Base-by-base conservation (phyloP, 2,329 filamentous ascomycete genomes). In the Claviceps quebecensis region DNA sequence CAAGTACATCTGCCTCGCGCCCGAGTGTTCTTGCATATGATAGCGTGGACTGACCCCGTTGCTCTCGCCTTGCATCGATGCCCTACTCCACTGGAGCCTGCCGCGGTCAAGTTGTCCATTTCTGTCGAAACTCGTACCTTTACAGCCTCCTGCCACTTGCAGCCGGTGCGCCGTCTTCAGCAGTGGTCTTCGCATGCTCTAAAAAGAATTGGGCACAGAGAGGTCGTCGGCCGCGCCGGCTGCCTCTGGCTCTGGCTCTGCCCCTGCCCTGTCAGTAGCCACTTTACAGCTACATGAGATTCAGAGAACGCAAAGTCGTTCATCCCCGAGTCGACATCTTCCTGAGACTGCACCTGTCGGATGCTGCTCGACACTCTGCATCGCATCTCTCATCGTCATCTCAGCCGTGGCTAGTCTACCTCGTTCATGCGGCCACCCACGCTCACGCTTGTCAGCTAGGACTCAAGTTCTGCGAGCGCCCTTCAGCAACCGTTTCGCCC, bases 341-440 rank as follows among this genome's bases (percentile, higher is more conserved):
- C 37, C 29, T 22, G 17, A 36, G n/a, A 19, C 17, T 38, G 40
- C 39, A 17, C 7, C 8, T 19, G 19, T 39, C 26, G 14, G 34
- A 22, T 29, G 22, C 16, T 43, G 44, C 45, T 45, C 36, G 3
- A 16, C 22, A 41, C 5, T 43, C 48, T 44, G 45, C 39, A 36
- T 36, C 13, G 44, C 34, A 47, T 41, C 16, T 53, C 37, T 47
- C 40, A 44, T 47, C 48, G 45, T 47, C n/a, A 40, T 40, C 19
- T 37, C 38, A 29, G 29, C 47, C 36, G 45, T 29, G n/a, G 48
- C 44, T 26, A 44, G 8, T 47, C 19, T 29, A 9, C 50, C 13
- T 34, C 45, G 23, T 36, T 16, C 45, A 46, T 29, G 29, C 39
- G 48, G 45, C 44, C 38, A 19, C 16, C 26, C 50, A 19, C 38